A percentile compares a stretch with the other conserved stretches of the same genome.
Evolutionary conservation across 306 rosid species (phyloP).

Genomic region (Vigna angularis): DNA sequence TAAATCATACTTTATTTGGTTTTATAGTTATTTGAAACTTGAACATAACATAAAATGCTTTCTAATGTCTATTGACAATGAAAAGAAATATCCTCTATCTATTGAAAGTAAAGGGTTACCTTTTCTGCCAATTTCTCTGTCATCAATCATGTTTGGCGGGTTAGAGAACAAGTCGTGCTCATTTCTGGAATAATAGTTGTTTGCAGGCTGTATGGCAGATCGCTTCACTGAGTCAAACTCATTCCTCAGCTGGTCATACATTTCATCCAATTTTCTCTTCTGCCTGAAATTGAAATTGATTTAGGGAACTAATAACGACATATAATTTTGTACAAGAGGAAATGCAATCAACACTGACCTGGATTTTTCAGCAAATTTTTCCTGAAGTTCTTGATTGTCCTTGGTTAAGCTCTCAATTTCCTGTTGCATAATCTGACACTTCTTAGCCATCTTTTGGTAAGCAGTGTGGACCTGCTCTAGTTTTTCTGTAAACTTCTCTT

Average conservation of each 20-base stretch:
- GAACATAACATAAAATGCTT: background rate
- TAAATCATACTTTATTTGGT: constrained; percentile 9
- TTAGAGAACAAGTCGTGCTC: constrained; percentile 83
- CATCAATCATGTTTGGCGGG: constrained; percentile 72
- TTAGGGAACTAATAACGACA: constrained; percentile 31
- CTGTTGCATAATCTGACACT: constrained; percentile 91
- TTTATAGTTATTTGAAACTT: constrained; percentile 26
- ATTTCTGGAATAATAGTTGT: constrained; percentile 85
- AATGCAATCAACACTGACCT: constrained; percentile 56
- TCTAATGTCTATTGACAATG: constrained; percentile 13
- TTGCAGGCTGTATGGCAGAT: constrained; percentile 84
- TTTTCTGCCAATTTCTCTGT: constrained; percentile 76
- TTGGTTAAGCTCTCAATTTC: constrained; percentile 87
- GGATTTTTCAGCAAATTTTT: constrained; percentile 94
- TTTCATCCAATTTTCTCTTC: constrained; percentile 98
- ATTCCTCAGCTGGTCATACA: constrained; percentile 94
- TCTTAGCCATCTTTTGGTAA: constrained; percentile 90
- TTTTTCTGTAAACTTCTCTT: constrained; percentile 91
- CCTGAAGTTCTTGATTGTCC: constrained; percentile 99
- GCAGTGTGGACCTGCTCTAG: constrained; percentile 89
- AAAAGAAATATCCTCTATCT: constrained; percentile 9
- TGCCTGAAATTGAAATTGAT: constrained; percentile 65
- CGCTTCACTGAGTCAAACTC: constrained; percentile 83
- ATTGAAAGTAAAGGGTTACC: constrained; percentile 61
- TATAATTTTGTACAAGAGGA: constrained; percentile 31